Evolutionary conservation across 257 asterid genomes (phyloP).

Genomic region (Ligustrum vulgare): DNA sequence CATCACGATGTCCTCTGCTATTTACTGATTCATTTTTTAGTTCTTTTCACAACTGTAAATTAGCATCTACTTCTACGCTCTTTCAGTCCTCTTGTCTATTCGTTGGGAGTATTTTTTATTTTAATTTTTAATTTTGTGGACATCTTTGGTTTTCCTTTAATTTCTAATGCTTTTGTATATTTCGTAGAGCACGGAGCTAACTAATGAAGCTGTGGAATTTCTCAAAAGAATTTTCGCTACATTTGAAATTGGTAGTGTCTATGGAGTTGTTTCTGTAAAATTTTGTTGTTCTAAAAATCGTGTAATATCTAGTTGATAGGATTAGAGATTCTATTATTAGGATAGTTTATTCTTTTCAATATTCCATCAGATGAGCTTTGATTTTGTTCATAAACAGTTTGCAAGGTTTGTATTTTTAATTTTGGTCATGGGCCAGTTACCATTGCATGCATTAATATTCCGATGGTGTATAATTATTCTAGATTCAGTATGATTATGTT

Average conservation of each 20-base stretch:
- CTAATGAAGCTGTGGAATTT: slow-evolving; percentile 83
- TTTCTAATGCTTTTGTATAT: slow-evolving; percentile 26
- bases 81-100: not conserved
- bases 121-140: no score
- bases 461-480: no score
- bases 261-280: slow-evolving; percentile 26
- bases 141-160: not conserved
- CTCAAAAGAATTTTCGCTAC: slow-evolving; percentile 68
- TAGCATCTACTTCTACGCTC: not conserved
- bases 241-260: slow-evolving; percentile 77
- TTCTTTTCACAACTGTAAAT: not conserved
- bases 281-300: not conserved
- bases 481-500: no score
- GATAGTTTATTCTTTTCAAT: slow-evolving; percentile 12
- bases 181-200: slow-evolving; percentile 87
- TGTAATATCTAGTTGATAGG: slow-evolving; percentile 11
- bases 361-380: slow-evolving; percentile 10
- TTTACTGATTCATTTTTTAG: slow-evolving; percentile 4
- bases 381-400: slow-evolving; percentile 3
- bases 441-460: not conserved
- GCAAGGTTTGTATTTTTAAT: slow-evolving; percentile 4
- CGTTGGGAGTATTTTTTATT: not conserved
- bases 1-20: slow-evolving; percentile 5
- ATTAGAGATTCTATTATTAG: not conserved
- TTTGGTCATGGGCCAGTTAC: not conserved